Percentiles rank a stretch among this genome's conserved stretches.
Conservation (phyloP, 2,329 filamentous ascomycete species). For the Alternaria burnsii region DNA sequence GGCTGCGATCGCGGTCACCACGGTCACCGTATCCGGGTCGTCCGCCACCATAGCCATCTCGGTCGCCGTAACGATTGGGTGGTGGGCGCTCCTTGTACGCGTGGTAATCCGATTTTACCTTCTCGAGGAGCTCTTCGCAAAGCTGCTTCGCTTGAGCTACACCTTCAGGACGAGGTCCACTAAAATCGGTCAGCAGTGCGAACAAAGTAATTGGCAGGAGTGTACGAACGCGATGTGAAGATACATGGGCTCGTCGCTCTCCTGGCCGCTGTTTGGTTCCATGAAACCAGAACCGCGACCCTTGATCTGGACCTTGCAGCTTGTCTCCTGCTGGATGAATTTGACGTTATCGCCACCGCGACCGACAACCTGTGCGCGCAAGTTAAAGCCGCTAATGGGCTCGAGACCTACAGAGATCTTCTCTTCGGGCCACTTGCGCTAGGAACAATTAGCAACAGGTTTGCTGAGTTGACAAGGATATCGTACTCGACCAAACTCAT, state of each 20-base stretch:
- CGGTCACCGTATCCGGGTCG: slow-evolving; percentile 53
- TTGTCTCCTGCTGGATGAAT: slow-evolving; percentile 94
- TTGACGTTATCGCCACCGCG: slow-evolving; percentile 96
- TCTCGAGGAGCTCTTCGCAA: slow-evolving; percentile 85
- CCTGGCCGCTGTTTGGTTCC: slow-evolving; percentile 83
- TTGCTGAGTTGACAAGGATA: neutral
- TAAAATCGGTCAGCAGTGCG: slow-evolving; percentile 49
- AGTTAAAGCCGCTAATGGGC: slow-evolving; percentile 91
- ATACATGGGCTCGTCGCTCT: slow-evolving; percentile 97
- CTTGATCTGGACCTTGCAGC: slow-evolving; percentile 97
- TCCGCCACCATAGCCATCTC: slow-evolving; percentile 50
- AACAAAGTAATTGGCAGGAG: slow-evolving; percentile 4
- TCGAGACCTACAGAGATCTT: slow-evolving; percentile 91
- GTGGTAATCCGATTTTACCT: slow-evolving; percentile 90
- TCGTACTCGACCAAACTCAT: slow-evolving; percentile 86
- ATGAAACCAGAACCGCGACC: slow-evolving; percentile 94
- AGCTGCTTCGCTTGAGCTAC: slow-evolving; percentile 88
- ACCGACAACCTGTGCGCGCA: slow-evolving; percentile 94
- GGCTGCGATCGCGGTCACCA: slow-evolving; percentile 53
- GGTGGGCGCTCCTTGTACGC: slow-evolving; percentile 78
- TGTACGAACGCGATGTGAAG: slow-evolving; percentile 85
- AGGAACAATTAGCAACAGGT: slow-evolving; percentile 34
- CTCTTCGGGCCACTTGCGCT: slow-evolving; percentile 99
- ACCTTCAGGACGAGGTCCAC: slow-evolving; percentile 85
- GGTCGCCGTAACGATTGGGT: slow-evolving; percentile 55